A percentile compares a stretch with the other conserved stretches of the same genome.
Conservation (phyloP, 1,139 yeast species). For the Scheffersomyces titani region DNA sequence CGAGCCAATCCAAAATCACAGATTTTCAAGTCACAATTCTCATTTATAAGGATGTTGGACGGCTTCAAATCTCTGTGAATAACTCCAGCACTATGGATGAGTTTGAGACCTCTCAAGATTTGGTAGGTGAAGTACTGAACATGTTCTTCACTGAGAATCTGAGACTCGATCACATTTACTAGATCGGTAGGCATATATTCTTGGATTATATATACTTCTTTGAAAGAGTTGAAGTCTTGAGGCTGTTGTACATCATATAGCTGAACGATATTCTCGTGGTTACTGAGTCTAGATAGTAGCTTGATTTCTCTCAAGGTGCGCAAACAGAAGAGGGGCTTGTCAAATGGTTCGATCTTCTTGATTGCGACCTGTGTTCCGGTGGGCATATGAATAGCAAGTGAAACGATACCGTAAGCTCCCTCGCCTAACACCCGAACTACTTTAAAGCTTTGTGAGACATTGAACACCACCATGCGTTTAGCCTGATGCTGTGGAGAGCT, state of each 20-base stretch:
- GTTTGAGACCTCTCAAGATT: conserved; percentile 88
- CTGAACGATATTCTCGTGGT: conserved; percentile 43
- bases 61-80: conserved; percentile 96
- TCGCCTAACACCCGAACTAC: conserved; percentile 45
- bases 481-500: neutral
- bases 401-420: conserved; percentile 50
- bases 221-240: conserved; percentile 37
- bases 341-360: conserved; percentile 43
- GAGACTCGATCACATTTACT: conserved; percentile 56
- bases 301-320: conserved; percentile 46
- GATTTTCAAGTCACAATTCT: conserved; percentile 92
- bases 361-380: conserved; percentile 44
- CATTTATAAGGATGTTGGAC: conserved; percentile 86
- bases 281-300: conserved; percentile 33
- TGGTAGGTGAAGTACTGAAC: conserved; percentile 78
- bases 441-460: conserved; percentile 31
- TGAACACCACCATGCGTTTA: conserved; percentile 17
- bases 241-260: conserved; percentile 44
- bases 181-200: conserved; percentile 74
- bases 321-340: conserved; percentile 36
- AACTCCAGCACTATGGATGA: conserved; percentile 96
- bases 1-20: conserved; percentile 85
- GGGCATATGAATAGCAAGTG: conserved; percentile 41
- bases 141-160: conserved; percentile 60
- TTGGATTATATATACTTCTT: conserved; percentile 70